Evolutionary conservation across 441 rosid genomes (phyloP), one percentile per base, ranked within the genome.

Genomic region (Erodium trifolium): DNA sequence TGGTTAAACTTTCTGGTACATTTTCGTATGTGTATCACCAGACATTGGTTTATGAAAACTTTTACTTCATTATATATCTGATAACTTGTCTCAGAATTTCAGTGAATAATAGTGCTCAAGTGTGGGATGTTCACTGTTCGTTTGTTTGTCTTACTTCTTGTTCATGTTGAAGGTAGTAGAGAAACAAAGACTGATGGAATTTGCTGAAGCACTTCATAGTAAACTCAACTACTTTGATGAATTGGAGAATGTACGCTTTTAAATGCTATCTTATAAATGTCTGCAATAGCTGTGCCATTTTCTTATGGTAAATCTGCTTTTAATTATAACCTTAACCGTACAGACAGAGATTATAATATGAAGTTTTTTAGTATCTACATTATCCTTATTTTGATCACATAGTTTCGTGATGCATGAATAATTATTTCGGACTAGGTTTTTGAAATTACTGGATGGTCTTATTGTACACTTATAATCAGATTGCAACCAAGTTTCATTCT

Each of bases 171-270:
- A 94, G 97, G 76, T 94, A 68, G 83, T 87, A 73, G 99, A 90
- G 85, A 91, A 91, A 80, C 96, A 94, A 83, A 87, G 90, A 75
- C 73, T 94, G 81, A 75, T 91, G 68, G 99, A 91, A 76, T 91
- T 91, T 84, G 97, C 92, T 3, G 97, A 91, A 75, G 99, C 99
- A 49, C 85, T 93, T 73, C 91, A 88, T 66, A 87, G 88, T 78
- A 91, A 88, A 88, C 99, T 93, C 79, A 88, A 86, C 77, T 88
- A 84, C 82, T 93, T 93, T 81, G 99, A 91, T 82, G 99, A 93
- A 84, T 81, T 93, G 96, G 99, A 93, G 93, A 91, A 93, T 83
- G 99, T 93, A 89, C 86, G 99, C 86, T 83, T 83, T 85, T 9
- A 85, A 74, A 75, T 77, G 67, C 82, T 82, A 43, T 71, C 86